Conservation (phyloP, 2,329 filamentous ascomycete genomes). For the Diaporthe destruens region DNA sequence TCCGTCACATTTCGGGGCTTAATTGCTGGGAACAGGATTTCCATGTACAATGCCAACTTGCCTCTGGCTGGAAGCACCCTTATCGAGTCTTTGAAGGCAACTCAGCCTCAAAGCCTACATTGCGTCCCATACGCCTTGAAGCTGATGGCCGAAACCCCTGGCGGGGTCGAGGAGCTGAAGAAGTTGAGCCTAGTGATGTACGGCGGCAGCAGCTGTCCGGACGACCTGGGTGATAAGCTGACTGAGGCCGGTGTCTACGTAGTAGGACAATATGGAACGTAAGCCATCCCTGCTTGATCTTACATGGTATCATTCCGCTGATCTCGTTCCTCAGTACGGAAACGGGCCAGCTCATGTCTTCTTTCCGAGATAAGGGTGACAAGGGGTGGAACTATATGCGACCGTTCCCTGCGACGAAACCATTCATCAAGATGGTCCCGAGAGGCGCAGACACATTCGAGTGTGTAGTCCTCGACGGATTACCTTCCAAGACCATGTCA, state of each 20-base stretch:
- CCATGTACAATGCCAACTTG: conserved; percentile 61
- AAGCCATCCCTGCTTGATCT: conserved; percentile 43
- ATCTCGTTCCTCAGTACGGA: conserved; percentile 58
- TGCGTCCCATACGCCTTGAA: conserved; percentile 70
- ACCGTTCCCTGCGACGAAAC: conserved; percentile 53
- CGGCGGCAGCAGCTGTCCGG: conserved; percentile 65
- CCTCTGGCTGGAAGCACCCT: conserved; percentile 62
- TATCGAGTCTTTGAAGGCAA: conserved; percentile 54
- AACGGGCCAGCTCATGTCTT: conserved; percentile 69
- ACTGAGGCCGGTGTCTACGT: conserved; percentile 63
- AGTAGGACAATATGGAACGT: conserved; percentile 63
- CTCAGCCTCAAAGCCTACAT: conserved; percentile 63
- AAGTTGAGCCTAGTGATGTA: conserved; percentile 61
- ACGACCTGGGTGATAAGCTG: conserved; percentile 63
- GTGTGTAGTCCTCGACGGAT: conserved; percentile 49
- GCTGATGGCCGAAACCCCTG: conserved; percentile 65
- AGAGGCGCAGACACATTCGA: conserved; percentile 51
- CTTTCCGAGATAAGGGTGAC: conserved; percentile 62
- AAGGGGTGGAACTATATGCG: conserved; percentile 68
- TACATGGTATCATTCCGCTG: not conserved
- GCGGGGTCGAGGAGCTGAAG: conserved; percentile 60
- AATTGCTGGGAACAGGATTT: conserved; percentile 58
- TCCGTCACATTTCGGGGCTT: conserved; percentile 62
- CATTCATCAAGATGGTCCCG: conserved; percentile 55
- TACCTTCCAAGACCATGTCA: conserved; percentile 49